Evolutionary conservation across 2,329 filamentous ascomycete species (phyloP).

Genomic region (Penicillium sp.): DNA sequence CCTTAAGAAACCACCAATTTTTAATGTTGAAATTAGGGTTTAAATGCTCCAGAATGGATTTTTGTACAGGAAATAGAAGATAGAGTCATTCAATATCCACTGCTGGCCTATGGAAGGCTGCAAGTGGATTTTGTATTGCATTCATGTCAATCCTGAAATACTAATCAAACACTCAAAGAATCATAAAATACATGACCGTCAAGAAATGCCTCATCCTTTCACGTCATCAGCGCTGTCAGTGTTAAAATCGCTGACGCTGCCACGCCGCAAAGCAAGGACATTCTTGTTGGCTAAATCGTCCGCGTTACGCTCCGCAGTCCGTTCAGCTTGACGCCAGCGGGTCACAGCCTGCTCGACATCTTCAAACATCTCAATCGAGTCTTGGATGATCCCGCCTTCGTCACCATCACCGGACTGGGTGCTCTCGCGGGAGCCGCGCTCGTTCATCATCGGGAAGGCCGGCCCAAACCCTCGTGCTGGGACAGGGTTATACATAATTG

Average conservation of each 20-base stretch:
- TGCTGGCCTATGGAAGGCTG: background rate
- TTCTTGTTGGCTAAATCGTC: constrained; percentile 43
- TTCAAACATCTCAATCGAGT: constrained; percentile 85
- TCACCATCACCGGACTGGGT: constrained; percentile 66
- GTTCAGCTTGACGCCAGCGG: constrained; percentile 73
- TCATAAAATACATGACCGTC: constrained; percentile 17
- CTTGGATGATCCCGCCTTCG: constrained; percentile 83
- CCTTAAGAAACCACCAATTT: no score
- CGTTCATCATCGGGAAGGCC: constrained; percentile 56
- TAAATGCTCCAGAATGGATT: no score
- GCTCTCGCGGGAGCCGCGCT: constrained; percentile 35
- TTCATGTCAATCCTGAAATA: constrained; percentile 11
- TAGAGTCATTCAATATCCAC: background rate
- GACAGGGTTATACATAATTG: constrained; percentile 96
- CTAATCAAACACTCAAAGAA: constrained; percentile 23
- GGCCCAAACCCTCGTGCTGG: constrained; percentile 69
- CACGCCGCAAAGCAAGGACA: constrained; percentile 38
- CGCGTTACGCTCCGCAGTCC: constrained; percentile 52
- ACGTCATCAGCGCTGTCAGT: constrained; percentile 39
- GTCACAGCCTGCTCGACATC: constrained; percentile 79
- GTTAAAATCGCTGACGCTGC: constrained; percentile 41
- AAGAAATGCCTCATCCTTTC: constrained; percentile 26
- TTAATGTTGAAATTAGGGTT: no score
- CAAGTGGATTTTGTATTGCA: background rate
- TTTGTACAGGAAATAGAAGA: no score